phyloP scores from a whole-genome alignment of 768 basidiomycete genomes.

The Russula olivacea region DNA sequence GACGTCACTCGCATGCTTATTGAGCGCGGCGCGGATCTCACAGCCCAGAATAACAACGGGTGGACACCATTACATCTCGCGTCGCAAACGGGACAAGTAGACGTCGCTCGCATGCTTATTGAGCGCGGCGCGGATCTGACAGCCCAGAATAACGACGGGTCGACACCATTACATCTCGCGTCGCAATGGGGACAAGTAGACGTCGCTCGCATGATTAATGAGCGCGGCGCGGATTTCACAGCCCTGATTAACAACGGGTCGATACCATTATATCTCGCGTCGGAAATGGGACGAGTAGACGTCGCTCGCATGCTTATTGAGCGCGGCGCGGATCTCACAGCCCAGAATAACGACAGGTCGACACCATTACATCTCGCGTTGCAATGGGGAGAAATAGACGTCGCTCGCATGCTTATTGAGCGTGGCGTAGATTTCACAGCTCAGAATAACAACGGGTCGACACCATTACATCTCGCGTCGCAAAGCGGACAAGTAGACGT shows the following conservation, averaged over 20 bases:
- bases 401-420: too few species aligned
- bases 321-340: neutral
- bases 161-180: neutral
- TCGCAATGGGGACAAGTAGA: neutral
- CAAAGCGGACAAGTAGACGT: too few species aligned
- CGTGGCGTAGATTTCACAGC: too few species aligned
- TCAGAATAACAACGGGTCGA: too few species aligned
- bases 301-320: neutral
- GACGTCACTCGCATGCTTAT: neutral
- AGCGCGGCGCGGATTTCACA: neutral
- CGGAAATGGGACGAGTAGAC: rapidly evolving
- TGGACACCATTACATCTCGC: neutral
- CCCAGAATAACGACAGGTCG: too few species aligned
- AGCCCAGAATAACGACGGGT: too few species aligned
- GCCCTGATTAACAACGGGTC: rapidly evolving
- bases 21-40: neutral
- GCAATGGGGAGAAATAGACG: too few species aligned
- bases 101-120: neutral
- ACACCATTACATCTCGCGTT: too few species aligned
- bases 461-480: too few species aligned
- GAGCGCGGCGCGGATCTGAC: neutral
- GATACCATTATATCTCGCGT: neutral
- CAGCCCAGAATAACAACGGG: neutral
- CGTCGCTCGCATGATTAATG: neutral
- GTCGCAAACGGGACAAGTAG: neutral